Percentiles rank a stretch among this genome's conserved stretches.
These are phyloP conservation scores for Arctium lappa DNA, from an alignment of 129 eudicot genomes.

Conservation along the genomic window DNA sequence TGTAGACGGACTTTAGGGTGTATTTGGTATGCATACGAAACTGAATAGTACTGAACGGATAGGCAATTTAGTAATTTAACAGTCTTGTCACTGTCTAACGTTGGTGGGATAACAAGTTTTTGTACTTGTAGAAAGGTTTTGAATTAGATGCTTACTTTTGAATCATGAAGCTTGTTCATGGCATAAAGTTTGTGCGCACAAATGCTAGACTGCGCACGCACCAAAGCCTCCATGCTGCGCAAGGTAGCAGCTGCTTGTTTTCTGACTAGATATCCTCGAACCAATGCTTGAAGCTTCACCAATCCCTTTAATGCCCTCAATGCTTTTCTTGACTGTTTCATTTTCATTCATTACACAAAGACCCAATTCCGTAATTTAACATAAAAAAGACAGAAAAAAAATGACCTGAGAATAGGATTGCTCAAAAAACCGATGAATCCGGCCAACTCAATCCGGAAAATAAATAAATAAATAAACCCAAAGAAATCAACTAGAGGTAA, in stretches of 20 bases:
- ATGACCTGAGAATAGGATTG: too few species aligned
- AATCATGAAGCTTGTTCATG: constrained; percentile 26
- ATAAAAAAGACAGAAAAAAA: not conserved
- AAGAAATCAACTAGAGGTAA: too few species aligned
- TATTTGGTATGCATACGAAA: not conserved
- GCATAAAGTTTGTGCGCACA: constrained; percentile 51
- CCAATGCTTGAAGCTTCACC: constrained; percentile 86
- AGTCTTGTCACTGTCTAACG: too few species aligned
- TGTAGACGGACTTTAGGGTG: not conserved
- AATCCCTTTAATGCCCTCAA: constrained; percentile 79
- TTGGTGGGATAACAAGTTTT: not conserved
- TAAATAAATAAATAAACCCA: too few species aligned
- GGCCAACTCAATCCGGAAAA: too few species aligned
- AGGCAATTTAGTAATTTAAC: not conserved
- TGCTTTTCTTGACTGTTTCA: constrained; percentile 73
- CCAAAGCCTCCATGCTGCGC: constrained; percentile 72
- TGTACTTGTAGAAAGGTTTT: not conserved
- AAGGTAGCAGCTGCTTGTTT: constrained; percentile 90
- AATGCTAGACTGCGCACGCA: constrained; percentile 75
- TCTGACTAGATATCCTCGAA: constrained; percentile 75
- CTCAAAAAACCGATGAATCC: too few species aligned
- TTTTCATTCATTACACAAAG: not conserved
- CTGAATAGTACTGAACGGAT: not conserved
- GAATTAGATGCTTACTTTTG: constrained; percentile 45
- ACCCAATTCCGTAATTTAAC: constrained; percentile 19